Base-by-base conservation (phyloP, 208 protist genomes). In the Jaenimonas drosophilae region DNA sequence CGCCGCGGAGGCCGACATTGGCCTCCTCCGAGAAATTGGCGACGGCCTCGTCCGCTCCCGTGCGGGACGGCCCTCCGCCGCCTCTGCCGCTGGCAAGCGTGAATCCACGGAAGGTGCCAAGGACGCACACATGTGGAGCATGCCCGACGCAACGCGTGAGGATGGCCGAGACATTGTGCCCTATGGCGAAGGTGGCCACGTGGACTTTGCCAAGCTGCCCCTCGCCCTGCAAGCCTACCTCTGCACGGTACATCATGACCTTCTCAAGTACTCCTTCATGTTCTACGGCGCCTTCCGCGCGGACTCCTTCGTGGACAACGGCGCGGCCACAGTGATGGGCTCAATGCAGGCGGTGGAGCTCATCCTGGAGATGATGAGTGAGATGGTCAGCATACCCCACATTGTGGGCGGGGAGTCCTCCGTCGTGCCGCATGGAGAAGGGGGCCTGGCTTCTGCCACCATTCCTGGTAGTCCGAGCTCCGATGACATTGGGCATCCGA, bases 231-330 rank as follows among this genome's bases (percentile, higher is more conserved):
- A 37, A 23, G 43, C 75, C 3, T 73, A 81, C 61, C 62, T 65
- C 50, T 51, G 76, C 38, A 55, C 84, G 7, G 12, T 60, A 34
- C 64, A 68, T 27, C 70, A 84, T 40, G 67, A 83, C 14, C 41
- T 79, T 2, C 43, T 83, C 25, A 7, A 27, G 1, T 28, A 55
- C 17, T 64, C 61, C 23, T 70, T 64, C 47, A 44, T 48, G 24
- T 81, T 80, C 44, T 58, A 76, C 47, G 48, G 38, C 19, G n/a
- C 52, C 4, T 53, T 80, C 0, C 26, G 53, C 2, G 19, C 36
- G 0, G 69, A 81, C 34, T 24, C 34, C 2, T 58, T 51, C 50
- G 29, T 63, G n/a, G 72, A 83, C 25, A 28, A 30, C 14, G 23
- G 43, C 28, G 32, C 34, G 0, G 55, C 49, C 2, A 54, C 65